phyloP scores from a whole-genome alignment of 2,329 filamentous ascomycete genomes.

The Fusarium circinatum region DNA sequence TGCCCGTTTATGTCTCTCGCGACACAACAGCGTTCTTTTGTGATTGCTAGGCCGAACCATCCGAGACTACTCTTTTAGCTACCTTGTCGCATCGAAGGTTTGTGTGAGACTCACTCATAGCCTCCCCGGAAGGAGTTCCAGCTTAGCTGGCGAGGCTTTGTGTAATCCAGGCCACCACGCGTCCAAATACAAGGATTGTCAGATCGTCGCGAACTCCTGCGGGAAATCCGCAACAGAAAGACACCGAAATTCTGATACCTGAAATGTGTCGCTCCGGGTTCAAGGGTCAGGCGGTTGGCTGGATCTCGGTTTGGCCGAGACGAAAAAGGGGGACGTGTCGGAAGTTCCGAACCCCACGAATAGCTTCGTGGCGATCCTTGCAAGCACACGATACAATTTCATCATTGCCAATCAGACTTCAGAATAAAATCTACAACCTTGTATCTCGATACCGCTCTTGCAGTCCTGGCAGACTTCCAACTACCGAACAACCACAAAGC shows the following conservation, averaged over 20 bases:
- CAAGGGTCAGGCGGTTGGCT: background rate
- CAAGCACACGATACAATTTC: fast-evolving
- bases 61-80: background rate
- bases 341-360: background rate
- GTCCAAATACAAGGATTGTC: no score
- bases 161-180: no score
- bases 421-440: background rate
- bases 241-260: fast-evolving
- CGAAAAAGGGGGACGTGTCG: background rate
- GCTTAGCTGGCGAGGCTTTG: background rate
- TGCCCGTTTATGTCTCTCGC: background rate
- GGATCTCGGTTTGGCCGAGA: background rate
- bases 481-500: background rate
- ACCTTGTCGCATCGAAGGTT: fast-evolving
- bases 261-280: fast-evolving
- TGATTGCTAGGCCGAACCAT: background rate
- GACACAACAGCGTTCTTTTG: background rate
- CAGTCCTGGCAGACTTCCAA: fast-evolving
- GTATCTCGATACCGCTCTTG: fast-evolving
- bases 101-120: background rate
- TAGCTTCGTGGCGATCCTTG: fast-evolving
- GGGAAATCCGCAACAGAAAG: background rate
- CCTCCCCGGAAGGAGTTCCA: background rate
- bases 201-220: no score
- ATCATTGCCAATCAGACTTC: no score